Conservation (phyloP, 805 yeast species). For the Peterozyma toletana region DNA sequence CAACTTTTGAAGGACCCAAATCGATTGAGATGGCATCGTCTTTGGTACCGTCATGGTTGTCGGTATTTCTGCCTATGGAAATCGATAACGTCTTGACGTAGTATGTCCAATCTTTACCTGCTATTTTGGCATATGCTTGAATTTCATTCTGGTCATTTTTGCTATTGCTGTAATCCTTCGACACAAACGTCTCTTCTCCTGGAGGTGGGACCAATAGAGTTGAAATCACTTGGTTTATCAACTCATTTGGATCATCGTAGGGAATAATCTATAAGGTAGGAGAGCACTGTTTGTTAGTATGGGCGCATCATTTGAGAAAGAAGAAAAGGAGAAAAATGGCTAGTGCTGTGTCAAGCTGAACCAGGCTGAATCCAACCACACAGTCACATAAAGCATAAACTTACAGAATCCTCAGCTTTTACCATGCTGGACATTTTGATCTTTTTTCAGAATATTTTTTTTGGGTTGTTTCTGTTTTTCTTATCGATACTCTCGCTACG, state of each 20-base stretch:
- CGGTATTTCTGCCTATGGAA: slow-evolving; percentile 82
- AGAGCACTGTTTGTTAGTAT: neutral
- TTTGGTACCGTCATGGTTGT: slow-evolving; percentile 9
- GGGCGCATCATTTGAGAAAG: too few relatives aligned
- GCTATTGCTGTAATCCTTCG: slow-evolving; percentile 67
- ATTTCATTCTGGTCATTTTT: slow-evolving; percentile 66
- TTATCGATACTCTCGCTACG: too few relatives aligned
- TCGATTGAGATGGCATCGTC: slow-evolving; percentile 62
- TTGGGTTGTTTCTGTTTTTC: too few relatives aligned
- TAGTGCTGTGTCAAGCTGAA: too few relatives aligned
- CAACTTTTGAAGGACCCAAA: slow-evolving; percentile 96
- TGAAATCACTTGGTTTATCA: slow-evolving; percentile 69
- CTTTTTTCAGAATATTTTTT: too few relatives aligned
- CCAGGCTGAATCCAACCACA: too few relatives aligned
- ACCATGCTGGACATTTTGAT: too few relatives aligned
- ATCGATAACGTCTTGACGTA: slow-evolving; percentile 76
- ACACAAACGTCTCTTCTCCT: slow-evolving; percentile 56
- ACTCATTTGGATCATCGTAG: slow-evolving; percentile 54
- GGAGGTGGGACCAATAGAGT: slow-evolving; percentile 66
- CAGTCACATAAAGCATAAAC: too few relatives aligned
- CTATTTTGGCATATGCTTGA: slow-evolving; percentile 96
- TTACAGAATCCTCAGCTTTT: too few relatives aligned
- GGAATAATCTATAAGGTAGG: slow-evolving; percentile 1
- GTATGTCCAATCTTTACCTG: slow-evolving; percentile 91
- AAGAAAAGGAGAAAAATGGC: too few relatives aligned